phyloP scores from a whole-genome alignment of 345 rosid genomes.

The Raphanus sativus region DNA sequence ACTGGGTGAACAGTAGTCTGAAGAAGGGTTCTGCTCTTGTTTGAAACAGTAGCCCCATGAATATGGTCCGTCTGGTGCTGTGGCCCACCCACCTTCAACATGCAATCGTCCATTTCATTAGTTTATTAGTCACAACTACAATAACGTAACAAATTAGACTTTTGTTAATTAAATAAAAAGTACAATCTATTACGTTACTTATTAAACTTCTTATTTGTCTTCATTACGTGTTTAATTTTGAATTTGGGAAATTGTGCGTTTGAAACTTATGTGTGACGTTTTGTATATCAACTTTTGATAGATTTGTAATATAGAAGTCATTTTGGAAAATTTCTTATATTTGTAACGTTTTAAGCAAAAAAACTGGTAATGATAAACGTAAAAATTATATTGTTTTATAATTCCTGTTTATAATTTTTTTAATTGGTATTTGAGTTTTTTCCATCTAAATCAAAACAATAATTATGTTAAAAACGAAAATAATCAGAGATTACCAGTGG shows the following conservation, averaged over 20 bases:
- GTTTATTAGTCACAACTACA: neutral
- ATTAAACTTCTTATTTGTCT: neutral
- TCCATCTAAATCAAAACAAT: neutral
- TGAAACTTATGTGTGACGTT: neutral
- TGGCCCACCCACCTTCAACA: conserved; percentile 54
- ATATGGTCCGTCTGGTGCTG: conserved; percentile 58
- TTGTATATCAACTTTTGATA: neutral
- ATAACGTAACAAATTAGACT: neutral
- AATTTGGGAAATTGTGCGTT: neutral
- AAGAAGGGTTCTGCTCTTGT: conserved; percentile 45
- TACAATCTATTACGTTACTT: neutral
- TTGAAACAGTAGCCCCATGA: conserved; percentile 63
- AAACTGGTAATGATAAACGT: neutral
- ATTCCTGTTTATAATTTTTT: neutral
- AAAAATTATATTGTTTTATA: neutral
- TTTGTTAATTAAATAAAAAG: neutral
- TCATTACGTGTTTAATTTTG: neutral
- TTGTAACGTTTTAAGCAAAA: neutral
- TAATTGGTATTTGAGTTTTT: neutral
- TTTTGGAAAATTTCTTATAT: neutral
- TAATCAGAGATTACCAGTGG: conserved; percentile 44
- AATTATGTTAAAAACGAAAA: neutral
- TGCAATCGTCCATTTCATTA: neutral
- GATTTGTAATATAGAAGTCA: neutral
- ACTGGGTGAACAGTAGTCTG: conserved; percentile 45